Evolutionary conservation across 306 rosid genomes (phyloP).

Genomic region (Sechiopsis laciniata): DNA sequence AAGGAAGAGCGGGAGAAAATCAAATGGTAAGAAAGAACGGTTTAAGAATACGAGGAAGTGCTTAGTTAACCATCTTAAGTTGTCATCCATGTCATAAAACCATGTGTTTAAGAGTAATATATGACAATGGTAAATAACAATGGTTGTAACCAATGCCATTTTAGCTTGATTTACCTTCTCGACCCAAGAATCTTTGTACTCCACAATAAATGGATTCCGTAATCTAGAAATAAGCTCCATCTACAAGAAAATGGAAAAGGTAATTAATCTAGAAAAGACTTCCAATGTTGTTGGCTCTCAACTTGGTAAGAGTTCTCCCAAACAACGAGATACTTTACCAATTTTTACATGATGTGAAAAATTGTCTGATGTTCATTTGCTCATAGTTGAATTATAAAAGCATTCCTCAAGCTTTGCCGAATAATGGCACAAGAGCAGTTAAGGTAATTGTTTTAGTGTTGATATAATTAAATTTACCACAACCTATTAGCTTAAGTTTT

Average conservation of each 20-base stretch:
- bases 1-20: background rate
- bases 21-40: slow-evolving; percentile 2
- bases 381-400: background rate
- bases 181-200: slow-evolving; percentile 99
- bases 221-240: slow-evolving; percentile 94
- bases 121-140: background rate
- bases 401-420: background rate
- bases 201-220: slow-evolving; percentile 88
- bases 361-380: background rate
- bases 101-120: background rate
- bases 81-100: background rate
- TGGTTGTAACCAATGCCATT: background rate
- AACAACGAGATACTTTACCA: background rate
- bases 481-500: too few relatives aligned
- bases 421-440: background rate
- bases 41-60: background rate
- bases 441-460: background rate
- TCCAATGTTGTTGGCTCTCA: background rate
- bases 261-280: slow-evolving; percentile 6
- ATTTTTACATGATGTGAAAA: background rate
- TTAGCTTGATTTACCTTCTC: slow-evolving; percentile 57
- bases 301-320: background rate
- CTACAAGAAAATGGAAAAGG: slow-evolving; percentile 35
- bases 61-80: background rate
- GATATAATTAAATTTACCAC: too few relatives aligned